Percentiles rank a stretch among this genome's conserved stretches.
Conservation (phyloP, 805 yeast genomes). For the Spathaspora passalidarum region DNA sequence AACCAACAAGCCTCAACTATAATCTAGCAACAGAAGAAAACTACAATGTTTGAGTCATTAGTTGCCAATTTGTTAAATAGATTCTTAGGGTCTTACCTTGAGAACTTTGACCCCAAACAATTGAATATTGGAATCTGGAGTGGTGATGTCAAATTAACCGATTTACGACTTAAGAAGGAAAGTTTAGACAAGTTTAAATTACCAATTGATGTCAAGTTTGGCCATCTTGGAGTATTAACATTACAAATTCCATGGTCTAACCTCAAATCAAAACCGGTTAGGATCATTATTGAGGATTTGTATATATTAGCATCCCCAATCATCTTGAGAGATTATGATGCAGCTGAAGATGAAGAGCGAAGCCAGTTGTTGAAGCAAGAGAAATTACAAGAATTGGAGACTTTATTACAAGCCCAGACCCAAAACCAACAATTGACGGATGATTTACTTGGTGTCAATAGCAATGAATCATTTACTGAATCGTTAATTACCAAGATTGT, state of each 20-base stretch:
- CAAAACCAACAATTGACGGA: slow-evolving; percentile 25
- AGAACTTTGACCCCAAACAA: slow-evolving; percentile 94
- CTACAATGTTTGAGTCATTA: slow-evolving; percentile 58
- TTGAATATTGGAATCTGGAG: slow-evolving; percentile 95
- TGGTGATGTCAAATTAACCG: slow-evolving; percentile 87
- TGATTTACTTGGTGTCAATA: slow-evolving; percentile 30
- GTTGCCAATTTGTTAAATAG: slow-evolving; percentile 63
- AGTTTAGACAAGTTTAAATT: slow-evolving; percentile 82
- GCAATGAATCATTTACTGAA: slow-evolving; percentile 82
- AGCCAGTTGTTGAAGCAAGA: slow-evolving; percentile 61
- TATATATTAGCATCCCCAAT: slow-evolving; percentile 80
- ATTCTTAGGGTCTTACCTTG: slow-evolving; percentile 72
- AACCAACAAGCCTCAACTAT: too few species aligned
- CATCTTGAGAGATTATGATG: slow-evolving; percentile 49
- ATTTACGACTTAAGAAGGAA: slow-evolving; percentile 79
- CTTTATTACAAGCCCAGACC: slow-evolving; percentile 49
- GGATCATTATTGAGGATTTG: slow-evolving; percentile 81
- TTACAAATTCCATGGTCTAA: slow-evolving; percentile 97
- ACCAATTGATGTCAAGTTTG: slow-evolving; percentile 85
- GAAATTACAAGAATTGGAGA: slow-evolving; percentile 64
- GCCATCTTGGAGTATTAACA: slow-evolving; percentile 85
- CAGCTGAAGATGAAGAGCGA: slow-evolving; percentile 58
- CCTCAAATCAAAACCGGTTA: slow-evolving; percentile 88
- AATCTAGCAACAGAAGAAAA: not conserved
- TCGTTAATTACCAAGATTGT: slow-evolving; percentile 84